Base-by-base conservation (phyloP, 805 yeast species). In the Yamadazyma ubonensis region DNA sequence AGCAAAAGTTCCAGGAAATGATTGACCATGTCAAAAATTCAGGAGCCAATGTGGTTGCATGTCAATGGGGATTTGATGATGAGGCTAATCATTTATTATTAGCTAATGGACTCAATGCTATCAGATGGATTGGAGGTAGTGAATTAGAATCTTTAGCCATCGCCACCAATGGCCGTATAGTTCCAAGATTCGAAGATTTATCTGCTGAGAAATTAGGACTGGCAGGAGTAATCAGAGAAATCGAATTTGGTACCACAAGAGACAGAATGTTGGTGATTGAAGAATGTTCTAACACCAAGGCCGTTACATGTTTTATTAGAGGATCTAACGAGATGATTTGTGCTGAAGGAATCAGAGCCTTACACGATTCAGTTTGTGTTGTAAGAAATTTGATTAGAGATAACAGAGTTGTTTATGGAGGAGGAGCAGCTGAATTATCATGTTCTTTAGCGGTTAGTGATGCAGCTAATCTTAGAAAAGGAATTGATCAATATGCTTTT, bases 41-140 rank as follows among this genome's bases (percentile, higher is more conserved):
- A 0, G 98, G 98, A 29, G 98, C 99, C 20, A 91, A 90, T 62
- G 78, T 91, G 41, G 99, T 91, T 38, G 91, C 95, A 28, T 93
- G 99, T 69, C 99, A 91, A 70, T 91, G 99, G 99, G 99, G 99
- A 12, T 93, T 91, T 55, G 99, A 91, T 63, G 99, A 91, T 63
- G 99, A 91, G 71, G 98, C 98, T 29, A 91, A 91, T 67, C 96
- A 93, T 65, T 68, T 93, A 59, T 73, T 93, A 44, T 71, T 90
- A 52, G 85, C 91, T 54, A 88, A 91, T 64, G 78, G 86, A 30
- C 75, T 93, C 48, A 96, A 96, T 27, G 98, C 98, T 17, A 93
- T 93, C 29, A 81, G 99, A 71, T 93, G 99, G 99, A 96, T 93
- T 38, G 99, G 98, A 45, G 99, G 98, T 31, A 87, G 95, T 38